Evolutionary conservation across 2,329 filamentous ascomycete genomes (phyloP), one percentile per base, ranked within the genome.

Genomic region (Paraphoma chrysanthemicola): DNA sequence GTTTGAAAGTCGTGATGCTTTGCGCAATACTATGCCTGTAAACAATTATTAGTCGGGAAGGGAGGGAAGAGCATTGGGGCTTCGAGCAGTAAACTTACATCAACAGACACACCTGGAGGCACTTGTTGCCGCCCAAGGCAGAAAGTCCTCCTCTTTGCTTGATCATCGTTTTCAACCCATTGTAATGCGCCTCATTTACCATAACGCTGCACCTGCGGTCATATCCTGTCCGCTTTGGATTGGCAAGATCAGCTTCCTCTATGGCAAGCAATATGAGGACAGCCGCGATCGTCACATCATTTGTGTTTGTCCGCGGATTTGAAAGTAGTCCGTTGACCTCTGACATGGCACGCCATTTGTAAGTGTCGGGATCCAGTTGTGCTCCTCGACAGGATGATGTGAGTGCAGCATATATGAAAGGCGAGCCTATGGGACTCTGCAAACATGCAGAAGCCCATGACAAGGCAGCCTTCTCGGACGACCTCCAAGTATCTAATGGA

Each of bases 11-110:
- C 2, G 70, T 62, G 41, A 73, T 68, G 4, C 64, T 61, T 48
- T 72, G 70, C 7, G 72, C 72, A 16, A 68, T 65, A 51, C 67
- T 72, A 48, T 75, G 71, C 72, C 72, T 75, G 36, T n/a, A 30
- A 2, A 30, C 3, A 3, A 36, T 36, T 14, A 41, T 6, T 6
- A 36, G 43, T 68, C 53, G 3, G 7, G 14, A 3, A 36, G 33
- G 2, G 3, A 36, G 33, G 14, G 33, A 14, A 36, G n/a, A n/a
- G n/a, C n/a, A n/a, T n/a, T n/a, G n/a, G n/a, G 33, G 14, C 10
- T 36, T 10, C 10, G 33, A 14, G 9, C 3, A 36, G 33, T 10
- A 36, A 2, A 56, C 70, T 69, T 51, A 74, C 73, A 71, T 68
- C 28, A 76, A 51, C 23, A 76, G 62, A 48, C 72, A 75, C 1